These are phyloP conservation scores for Scytalidium sp. DNA, from an alignment of 2,329 filamentous ascomycete species.

Conservation along the genomic window DNA sequence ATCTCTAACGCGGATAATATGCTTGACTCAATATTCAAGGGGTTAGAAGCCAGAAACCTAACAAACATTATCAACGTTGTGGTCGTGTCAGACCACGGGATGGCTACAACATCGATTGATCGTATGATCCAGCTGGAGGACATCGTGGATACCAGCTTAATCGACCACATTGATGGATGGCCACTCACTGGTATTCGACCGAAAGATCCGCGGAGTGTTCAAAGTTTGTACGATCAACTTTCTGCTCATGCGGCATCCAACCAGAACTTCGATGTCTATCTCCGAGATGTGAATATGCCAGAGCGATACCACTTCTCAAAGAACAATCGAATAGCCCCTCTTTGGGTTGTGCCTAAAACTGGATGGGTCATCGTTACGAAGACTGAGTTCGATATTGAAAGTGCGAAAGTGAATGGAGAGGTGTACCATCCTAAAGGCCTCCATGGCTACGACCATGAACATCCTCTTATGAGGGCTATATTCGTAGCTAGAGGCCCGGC, in stretches of 20 bases:
- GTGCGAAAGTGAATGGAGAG: constrained; percentile 59
- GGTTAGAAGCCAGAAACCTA: constrained; percentile 77
- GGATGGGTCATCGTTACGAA: constrained; percentile 90
- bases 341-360: constrained; percentile 90
- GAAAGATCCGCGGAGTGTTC: constrained; percentile 64
- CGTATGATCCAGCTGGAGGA: constrained; percentile 89
- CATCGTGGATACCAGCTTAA: constrained; percentile 71
- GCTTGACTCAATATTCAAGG: constrained; percentile 72
- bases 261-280: constrained; percentile 80
- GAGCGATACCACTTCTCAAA: constrained; percentile 86
- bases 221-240: constrained; percentile 62
- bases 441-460: constrained; percentile 92
- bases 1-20: constrained; percentile 80
- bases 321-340: constrained; percentile 84
- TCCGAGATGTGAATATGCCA: constrained; percentile 85
- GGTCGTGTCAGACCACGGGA: constrained; percentile 96
- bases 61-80: constrained; percentile 90
- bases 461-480: constrained; percentile 94
- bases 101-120: constrained; percentile 85
- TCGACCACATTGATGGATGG: constrained; percentile 91
- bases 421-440: constrained; percentile 80
- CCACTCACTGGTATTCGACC: constrained; percentile 86
- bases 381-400: constrained; percentile 71
- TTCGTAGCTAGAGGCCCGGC: constrained; percentile 91
- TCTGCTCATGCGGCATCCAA: constrained; percentile 55